Conservation (phyloP, 176 grass and related monocot genomes). For the Olyra latifolia region DNA sequence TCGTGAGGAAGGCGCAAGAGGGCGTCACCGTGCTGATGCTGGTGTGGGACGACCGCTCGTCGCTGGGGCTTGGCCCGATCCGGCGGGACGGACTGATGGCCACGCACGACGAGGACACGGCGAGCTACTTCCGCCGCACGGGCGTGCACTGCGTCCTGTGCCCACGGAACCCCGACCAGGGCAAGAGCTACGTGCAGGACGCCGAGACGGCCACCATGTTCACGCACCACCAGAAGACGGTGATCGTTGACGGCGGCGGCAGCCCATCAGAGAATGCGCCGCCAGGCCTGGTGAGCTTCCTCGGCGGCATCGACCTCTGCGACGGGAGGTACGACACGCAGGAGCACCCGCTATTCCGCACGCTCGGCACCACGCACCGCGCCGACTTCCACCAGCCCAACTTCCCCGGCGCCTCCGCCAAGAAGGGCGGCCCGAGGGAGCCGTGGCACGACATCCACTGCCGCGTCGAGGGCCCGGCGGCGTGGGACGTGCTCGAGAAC, state of each 20-base stretch:
- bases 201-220: slow-evolving; percentile 71
- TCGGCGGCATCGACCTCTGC: slow-evolving; percentile 81
- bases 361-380: slow-evolving; percentile 36
- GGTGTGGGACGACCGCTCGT: slow-evolving; percentile 86
- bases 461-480: slow-evolving; percentile 58
- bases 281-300: slow-evolving; percentile 44
- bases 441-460: slow-evolving; percentile 80
- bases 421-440: slow-evolving; percentile 65
- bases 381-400: slow-evolving; percentile 72
- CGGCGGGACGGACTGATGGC: slow-evolving; percentile 86
- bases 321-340: slow-evolving; percentile 70
- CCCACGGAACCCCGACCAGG: slow-evolving; percentile 65
- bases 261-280: not conserved
- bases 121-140: slow-evolving; percentile 42
- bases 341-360: slow-evolving; percentile 63
- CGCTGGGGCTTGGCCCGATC: slow-evolving; percentile 65
- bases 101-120: slow-evolving; percentile 81
- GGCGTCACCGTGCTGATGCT: slow-evolving; percentile 72
- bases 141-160: slow-evolving; percentile 73
- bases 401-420: slow-evolving; percentile 46
- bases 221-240: slow-evolving; percentile 91
- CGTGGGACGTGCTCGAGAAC: slow-evolving; percentile 64
- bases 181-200: slow-evolving; percentile 71
- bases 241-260: slow-evolving; percentile 50
- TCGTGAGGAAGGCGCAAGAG: slow-evolving; percentile 60